These are phyloP conservation scores for Nitzschia palea DNA, from an alignment of 108 stramenopile species.

Conservation along the genomic window DNA sequence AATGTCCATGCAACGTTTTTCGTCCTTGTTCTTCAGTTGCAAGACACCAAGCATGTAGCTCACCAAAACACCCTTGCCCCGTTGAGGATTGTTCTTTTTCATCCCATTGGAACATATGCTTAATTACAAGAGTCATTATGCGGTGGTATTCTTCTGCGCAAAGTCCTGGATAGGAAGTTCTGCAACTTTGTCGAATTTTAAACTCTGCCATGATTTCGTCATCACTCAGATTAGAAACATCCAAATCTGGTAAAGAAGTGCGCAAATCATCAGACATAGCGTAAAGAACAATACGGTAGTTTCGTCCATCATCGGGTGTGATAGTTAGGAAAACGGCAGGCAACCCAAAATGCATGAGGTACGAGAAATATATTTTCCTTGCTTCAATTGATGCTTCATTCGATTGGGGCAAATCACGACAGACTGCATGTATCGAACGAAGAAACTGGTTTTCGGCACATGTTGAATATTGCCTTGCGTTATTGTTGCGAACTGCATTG, in stretches of 20 bases:
- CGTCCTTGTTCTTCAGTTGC: neutral
- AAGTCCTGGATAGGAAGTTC: too few species aligned
- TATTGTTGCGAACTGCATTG: neutral
- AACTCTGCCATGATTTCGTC: too few species aligned
- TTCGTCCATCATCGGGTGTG: neutral
- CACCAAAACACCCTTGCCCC: neutral
- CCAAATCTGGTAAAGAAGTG: too few species aligned
- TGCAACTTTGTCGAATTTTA: too few species aligned
- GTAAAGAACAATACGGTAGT: too few species aligned
- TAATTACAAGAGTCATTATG: neutral
- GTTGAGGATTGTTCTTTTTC: too few species aligned
- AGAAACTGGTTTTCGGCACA: neutral
- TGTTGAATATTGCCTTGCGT: neutral
- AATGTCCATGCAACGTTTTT: constrained; percentile 3
- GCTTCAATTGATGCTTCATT: neutral
- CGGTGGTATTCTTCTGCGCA: too few species aligned
- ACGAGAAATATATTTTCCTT: too few species aligned
- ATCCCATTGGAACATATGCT: neutral
- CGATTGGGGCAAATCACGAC: neutral
- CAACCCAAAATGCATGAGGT: too few species aligned
- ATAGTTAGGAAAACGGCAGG: too few species aligned
- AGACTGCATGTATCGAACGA: neutral
- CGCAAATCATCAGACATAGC: too few species aligned
- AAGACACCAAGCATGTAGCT: neutral
- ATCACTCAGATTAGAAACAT: too few species aligned